phyloP scores from a whole-genome alignment of 441 rosid genomes.

The Populus hybrid region DNA sequence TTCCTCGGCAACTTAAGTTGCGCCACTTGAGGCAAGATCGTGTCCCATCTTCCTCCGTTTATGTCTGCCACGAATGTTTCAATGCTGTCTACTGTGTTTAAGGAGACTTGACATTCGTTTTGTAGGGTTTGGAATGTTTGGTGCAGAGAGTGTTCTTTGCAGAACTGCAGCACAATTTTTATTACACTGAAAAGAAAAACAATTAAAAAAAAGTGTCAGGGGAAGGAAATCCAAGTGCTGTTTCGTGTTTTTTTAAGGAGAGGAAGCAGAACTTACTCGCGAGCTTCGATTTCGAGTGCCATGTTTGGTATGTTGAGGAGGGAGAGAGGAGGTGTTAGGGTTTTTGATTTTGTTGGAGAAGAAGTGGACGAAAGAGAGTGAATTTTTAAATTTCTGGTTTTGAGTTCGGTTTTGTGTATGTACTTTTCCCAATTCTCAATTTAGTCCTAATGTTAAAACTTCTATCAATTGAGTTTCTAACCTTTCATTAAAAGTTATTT shows the following conservation, averaged over 20 bases:
- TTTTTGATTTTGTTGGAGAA: neutral
- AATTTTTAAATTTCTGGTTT: neutral
- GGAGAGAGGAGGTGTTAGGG: neutral
- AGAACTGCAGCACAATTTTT: constrained; percentile 93
- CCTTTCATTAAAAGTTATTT: neutral
- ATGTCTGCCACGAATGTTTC: constrained; percentile 93
- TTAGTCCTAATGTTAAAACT: neutral
- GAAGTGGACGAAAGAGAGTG: neutral
- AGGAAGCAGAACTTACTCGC: constrained; percentile 56
- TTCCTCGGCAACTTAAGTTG: constrained; percentile 96
- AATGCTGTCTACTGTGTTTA: constrained; percentile 52
- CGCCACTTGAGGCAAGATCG: constrained; percentile 88
- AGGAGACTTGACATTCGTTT: constrained; percentile 92
- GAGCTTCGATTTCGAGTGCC: constrained; percentile 94
- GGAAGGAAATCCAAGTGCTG: neutral
- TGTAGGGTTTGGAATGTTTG: constrained; percentile 95
- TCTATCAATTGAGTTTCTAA: neutral
- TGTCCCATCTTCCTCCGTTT: constrained; percentile 94
- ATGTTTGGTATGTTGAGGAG: constrained; percentile 27
- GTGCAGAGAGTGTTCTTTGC: constrained; percentile 94
- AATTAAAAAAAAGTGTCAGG: neutral
- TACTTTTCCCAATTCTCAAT: neutral
- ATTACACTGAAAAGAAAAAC: constrained; percentile 55
- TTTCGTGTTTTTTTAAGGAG: neutral
- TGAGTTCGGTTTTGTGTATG: too few species aligned